Conservation (phyloP, 257 asterid species). For the Plectranthus barbatus region DNA sequence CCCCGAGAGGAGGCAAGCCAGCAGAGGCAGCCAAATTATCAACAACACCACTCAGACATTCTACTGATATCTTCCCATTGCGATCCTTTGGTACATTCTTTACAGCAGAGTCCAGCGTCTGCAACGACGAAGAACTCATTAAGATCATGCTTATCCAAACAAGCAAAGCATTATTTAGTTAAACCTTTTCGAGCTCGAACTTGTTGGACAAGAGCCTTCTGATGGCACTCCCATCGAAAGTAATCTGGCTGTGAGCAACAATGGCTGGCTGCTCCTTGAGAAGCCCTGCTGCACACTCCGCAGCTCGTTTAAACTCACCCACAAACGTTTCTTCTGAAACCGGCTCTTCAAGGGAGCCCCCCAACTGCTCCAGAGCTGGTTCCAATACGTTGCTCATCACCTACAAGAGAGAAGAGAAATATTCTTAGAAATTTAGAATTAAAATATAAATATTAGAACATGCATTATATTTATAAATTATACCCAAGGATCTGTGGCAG, state of each 20-base stretch:
- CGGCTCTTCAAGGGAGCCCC: constrained; percentile 34
- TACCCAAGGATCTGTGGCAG: constrained; percentile 92
- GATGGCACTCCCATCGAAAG: constrained; percentile 78
- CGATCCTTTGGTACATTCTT: constrained; percentile 50
- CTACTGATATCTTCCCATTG: constrained; percentile 60
- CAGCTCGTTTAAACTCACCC: constrained; percentile 44
- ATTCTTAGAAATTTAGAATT: too few relatives aligned
- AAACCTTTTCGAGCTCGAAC: constrained; percentile 78
- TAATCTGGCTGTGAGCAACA: constrained; percentile 85
- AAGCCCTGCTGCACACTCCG: constrained; percentile 41
- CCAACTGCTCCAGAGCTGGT: constrained; percentile 54
- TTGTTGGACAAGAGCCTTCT: constrained; percentile 66
- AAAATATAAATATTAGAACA: background rate
- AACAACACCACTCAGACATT: constrained; percentile 54
- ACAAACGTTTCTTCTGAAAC: constrained; percentile 65
- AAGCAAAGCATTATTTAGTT: background rate
- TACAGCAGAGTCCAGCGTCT: constrained; percentile 58
- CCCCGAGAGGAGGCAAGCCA: constrained; percentile 84
- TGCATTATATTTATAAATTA: background rate
- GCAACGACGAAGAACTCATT: constrained; percentile 4
- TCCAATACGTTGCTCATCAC: constrained; percentile 58
- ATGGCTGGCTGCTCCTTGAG: constrained; percentile 81
- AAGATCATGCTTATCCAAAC: background rate
- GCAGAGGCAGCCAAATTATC: constrained; percentile 72
- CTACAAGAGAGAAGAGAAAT: constrained; percentile 29